Percentiles rank a stretch among this genome's conserved stretches.
Conservation (phyloP, 768 basidiomycete genomes). For the Lactarius hengduanensis region DNA sequence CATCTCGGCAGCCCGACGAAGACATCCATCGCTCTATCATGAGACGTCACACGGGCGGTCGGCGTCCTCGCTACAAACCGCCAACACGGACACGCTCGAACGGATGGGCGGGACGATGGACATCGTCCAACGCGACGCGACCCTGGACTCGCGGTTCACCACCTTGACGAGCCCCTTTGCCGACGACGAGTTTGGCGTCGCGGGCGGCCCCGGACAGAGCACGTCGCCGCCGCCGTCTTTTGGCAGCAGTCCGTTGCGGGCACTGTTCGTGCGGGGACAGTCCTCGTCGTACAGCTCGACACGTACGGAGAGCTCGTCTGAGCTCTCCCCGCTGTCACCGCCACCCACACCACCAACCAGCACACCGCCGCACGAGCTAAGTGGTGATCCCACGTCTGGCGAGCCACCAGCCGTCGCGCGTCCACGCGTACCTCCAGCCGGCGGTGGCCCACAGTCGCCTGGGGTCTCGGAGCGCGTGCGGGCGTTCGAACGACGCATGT, state of each 20-base stretch:
- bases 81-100: slow-evolving; percentile 69
- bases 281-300: slow-evolving; percentile 15
- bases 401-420: neutral
- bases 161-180: neutral
- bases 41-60: slow-evolving; percentile 36
- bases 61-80: slow-evolving; percentile 55
- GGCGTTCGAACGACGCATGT: slow-evolving; percentile 57
- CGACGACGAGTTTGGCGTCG: slow-evolving; percentile 19
- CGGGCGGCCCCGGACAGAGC: neutral
- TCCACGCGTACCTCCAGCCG: slow-evolving; percentile 4
- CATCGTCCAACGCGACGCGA: slow-evolving; percentile 52
- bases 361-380: slow-evolving; percentile 2
- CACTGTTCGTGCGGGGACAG: slow-evolving; percentile 15
- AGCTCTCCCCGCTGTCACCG: neutral
- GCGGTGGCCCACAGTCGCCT: slow-evolving; percentile 9
- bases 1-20: slow-evolving; percentile 10
- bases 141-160: slow-evolving; percentile 22
- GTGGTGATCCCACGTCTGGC: neutral
- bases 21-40: slow-evolving; percentile 28
- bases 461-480: slow-evolving; percentile 52
- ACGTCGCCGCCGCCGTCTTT: neutral
- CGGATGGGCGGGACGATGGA: slow-evolving; percentile 64
- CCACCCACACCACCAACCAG: neutral
- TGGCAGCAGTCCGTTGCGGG: neutral
- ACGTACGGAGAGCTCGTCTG: slow-evolving; percentile 8